Base-by-base conservation (phyloP, 2,329 filamentous ascomycete genomes). In the Botrytis galanthina region DNA sequence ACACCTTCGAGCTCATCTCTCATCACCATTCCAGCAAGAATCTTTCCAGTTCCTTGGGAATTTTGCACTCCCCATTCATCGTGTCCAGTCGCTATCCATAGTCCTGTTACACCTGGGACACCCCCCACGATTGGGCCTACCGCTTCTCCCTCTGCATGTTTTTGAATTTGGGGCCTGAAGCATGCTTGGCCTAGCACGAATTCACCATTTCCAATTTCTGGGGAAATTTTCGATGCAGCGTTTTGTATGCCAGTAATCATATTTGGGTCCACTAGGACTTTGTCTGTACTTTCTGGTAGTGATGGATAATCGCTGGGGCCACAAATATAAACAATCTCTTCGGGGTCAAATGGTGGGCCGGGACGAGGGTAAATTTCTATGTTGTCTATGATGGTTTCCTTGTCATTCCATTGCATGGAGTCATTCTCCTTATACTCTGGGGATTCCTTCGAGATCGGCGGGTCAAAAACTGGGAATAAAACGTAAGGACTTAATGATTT, bases 21-120 rank as follows among this genome's bases (percentile, higher is more conserved):
- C 69, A 62, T 63, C 12, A 64, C 20, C 59, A 71, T 71, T 32
- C 59, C 35, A 46, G 70, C 59, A 32, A 71, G 44, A 48, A 71
- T 39, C 35, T 63, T 62, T 54, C 69, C 59, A 18, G 59, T 63
- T 39, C 57, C 69, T 26, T 39, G 57, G 10, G 39, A 39, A 54
- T 71, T 63, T 22, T 54, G 59, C 20, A 71, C 32, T 18, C 69
- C 57, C 69, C 44, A 71, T 14, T 71, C 42, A 35, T 71, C 44
- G 10, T 71, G 32, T 3, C 69, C 69, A n/a, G 44, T 63, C 3
- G 29, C 69, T 37, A 71, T 39, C 44, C 69, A 71, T 22, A 64
- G 18, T 26, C 59, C 69, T 18, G 26, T 63, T 44, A 63, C 35
- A 71, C 46, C 44, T 39, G 59, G 39, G 16, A 63, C n/a, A 4